phyloP scores from a whole-genome alignment of 2,329 filamentous ascomycete genomes.

The Fusarium sublunatum region DNA sequence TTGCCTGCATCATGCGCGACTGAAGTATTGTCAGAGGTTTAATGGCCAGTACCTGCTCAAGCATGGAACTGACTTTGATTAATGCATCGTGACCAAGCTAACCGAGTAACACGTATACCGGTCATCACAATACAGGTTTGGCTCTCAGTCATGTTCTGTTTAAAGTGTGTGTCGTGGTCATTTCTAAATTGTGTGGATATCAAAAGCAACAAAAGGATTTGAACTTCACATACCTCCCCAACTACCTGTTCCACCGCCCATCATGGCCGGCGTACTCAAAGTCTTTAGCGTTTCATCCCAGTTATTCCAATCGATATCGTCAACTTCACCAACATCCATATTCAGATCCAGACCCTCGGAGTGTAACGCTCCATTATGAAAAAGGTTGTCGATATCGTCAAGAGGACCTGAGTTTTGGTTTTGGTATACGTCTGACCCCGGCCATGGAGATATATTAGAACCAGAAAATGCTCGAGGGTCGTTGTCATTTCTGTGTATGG shows the following conservation, averaged over 20 bases:
- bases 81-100: too few species aligned
- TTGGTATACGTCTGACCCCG: slow-evolving; percentile 11
- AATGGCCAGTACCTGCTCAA: too few species aligned
- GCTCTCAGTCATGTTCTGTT: too few species aligned
- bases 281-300: slow-evolving; percentile 32
- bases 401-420: slow-evolving; percentile 4
- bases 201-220: not conserved
- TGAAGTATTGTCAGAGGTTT: too few species aligned
- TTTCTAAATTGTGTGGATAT: not conserved
- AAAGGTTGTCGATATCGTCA: slow-evolving; percentile 10
- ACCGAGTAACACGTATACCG: too few species aligned
- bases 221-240: slow-evolving; percentile 34
- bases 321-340: slow-evolving; percentile 33
- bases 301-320: slow-evolving; percentile 37
- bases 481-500: slow-evolving; percentile 7
- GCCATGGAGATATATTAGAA: slow-evolving; percentile 22
- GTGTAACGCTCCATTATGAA: slow-evolving; percentile 3
- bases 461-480: not conserved
- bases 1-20: too few species aligned
- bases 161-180: not conserved
- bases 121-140: too few species aligned
- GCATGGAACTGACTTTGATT: too few species aligned
- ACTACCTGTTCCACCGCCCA: slow-evolving; percentile 21
- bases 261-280: slow-evolving; percentile 9
- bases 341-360: slow-evolving; percentile 20